Base-by-base conservation (phyloP, 768 basidiomycete genomes). In the Auricularia sp. region DNA sequence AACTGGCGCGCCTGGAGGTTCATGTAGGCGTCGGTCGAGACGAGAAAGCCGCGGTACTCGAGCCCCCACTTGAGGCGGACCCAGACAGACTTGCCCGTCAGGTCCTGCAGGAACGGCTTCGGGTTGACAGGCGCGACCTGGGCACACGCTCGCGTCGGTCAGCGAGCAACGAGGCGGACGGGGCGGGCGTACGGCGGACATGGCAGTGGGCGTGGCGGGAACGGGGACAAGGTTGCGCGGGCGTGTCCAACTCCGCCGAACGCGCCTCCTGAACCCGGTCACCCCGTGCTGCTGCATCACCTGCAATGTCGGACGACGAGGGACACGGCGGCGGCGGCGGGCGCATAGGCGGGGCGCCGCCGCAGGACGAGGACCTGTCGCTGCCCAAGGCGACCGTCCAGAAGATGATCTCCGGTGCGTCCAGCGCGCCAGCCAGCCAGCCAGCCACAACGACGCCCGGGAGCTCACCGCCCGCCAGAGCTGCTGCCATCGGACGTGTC, bases 1-100 rank as follows among this genome's bases (percentile, higher is more conserved):
- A 58, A 11, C 21, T 16, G 14, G 18, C 42, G 66, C 71, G 92
- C 96, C 82, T 99, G 97, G 59, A 99, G 85, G 76, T 99, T 99
- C 97, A 98, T 98, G 79, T 97, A 99, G 13, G 93, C 93, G 77
- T 99, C 97, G 6, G 97, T 98, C 72, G 92, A 95, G 69, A 99
- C 97, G 68, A 99, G 83, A 80, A 97, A 99, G 54, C 97, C 97
- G 80, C 94, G 97, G 83, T 98, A 98, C 74, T 98, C 94, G 62
- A 98, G 82, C 67, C 97, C 97, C 97, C 97, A 99, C 80, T 99
- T 99, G 72, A 99, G 85, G 66, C 86, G 85, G 68, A 98, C 97
- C 72, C 87, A 91, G 56, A 98, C 92, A 45, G 90, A 88, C 81
- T 99, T 98, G 68, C 97, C 97, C 34, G 97, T 98, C 69, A 98